Percentiles rank a stretch among this genome's conserved stretches.
Conservation (phyloP, 202 grass and related monocot genomes). For the Zizania palustris region DNA sequence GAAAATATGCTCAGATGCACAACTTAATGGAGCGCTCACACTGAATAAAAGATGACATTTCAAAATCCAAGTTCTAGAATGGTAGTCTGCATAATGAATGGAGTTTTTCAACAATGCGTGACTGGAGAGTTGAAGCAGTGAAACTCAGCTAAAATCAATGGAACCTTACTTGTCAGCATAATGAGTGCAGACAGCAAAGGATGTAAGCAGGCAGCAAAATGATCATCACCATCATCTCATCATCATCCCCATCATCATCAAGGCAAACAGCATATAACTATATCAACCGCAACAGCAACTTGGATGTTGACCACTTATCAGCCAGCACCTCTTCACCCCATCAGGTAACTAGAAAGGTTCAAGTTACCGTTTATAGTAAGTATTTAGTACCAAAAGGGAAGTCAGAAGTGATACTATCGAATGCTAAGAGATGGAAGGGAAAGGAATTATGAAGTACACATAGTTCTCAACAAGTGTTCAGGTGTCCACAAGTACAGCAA, state of each 20-base stretch:
- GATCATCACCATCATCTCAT: constrained; percentile 34
- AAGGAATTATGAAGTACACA: constrained; percentile 44
- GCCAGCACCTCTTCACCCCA: constrained; percentile 57
- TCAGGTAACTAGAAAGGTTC: constrained; percentile 68
- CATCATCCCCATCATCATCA: constrained; percentile 45
- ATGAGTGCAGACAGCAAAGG: constrained; percentile 49
- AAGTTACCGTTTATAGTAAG: constrained; percentile 54
- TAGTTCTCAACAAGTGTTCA: constrained; percentile 44
- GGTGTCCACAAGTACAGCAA: constrained; percentile 42
- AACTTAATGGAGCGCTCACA: neutral
- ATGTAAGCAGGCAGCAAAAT: constrained; percentile 33
- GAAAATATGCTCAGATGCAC: neutral
- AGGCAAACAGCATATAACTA: constrained; percentile 54
- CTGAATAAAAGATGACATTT: neutral
- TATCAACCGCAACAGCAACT: constrained; percentile 55
- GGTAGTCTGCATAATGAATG: constrained; percentile 9
- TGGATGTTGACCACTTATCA: constrained; percentile 55
- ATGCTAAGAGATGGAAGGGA: constrained; percentile 35
- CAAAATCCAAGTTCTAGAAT: neutral
- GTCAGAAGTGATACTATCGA: constrained; percentile 26
- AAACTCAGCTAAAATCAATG: constrained; percentile 33
- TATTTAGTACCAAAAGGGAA: constrained; percentile 36
- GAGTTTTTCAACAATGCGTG: constrained; percentile 8
- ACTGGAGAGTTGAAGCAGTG: neutral
- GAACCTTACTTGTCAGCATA: constrained; percentile 63